These are phyloP conservation scores for Gracilariopsis chorda DNA, from an alignment of 23 red algal species.

Conservation along the genomic window DNA sequence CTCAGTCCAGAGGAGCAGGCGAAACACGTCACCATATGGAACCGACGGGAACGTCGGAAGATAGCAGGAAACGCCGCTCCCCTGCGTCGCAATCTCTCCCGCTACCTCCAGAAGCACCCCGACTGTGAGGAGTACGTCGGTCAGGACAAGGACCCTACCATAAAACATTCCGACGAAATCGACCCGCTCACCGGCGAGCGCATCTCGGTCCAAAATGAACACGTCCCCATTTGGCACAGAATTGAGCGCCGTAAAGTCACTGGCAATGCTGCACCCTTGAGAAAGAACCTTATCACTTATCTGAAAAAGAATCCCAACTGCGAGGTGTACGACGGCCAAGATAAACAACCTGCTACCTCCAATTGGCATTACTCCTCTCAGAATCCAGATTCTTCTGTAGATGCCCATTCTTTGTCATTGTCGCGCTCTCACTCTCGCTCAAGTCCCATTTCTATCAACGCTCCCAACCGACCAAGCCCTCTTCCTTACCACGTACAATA, in stretches of 20 bases:
- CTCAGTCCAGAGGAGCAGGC: constrained; percentile 12
- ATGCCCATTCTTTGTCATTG: background rate
- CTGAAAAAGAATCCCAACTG: constrained; percentile 82
- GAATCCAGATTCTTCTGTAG: background rate
- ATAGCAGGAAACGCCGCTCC: constrained; percentile 98
- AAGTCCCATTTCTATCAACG: background rate
- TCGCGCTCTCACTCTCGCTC: background rate
- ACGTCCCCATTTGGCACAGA: constrained; percentile 92
- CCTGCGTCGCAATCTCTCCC: constrained; percentile 74
- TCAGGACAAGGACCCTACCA: constrained; percentile 83
- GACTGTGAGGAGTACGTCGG: constrained; percentile 88
- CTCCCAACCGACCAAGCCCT: background rate
- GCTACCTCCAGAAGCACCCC: constrained; percentile 81
- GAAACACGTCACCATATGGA: constrained; percentile 92
- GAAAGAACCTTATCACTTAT: constrained; percentile 87
- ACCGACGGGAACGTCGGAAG: constrained; percentile 82
- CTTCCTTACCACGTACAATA: background rate
- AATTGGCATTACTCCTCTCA: background rate
- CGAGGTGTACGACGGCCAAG: constrained; percentile 91
- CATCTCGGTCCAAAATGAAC: constrained; percentile 52
- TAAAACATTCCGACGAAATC: background rate
- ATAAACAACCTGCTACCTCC: constrained; percentile 9
- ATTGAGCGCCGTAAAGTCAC: constrained; percentile 87
- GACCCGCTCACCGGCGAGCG: constrained; percentile 49
- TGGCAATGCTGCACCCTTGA: constrained; percentile 91